Evolutionary conservation across 2,329 filamentous ascomycete species (phyloP), one percentile per base, ranked within the genome.

Genomic region (Microcyclosporella mali): DNA sequence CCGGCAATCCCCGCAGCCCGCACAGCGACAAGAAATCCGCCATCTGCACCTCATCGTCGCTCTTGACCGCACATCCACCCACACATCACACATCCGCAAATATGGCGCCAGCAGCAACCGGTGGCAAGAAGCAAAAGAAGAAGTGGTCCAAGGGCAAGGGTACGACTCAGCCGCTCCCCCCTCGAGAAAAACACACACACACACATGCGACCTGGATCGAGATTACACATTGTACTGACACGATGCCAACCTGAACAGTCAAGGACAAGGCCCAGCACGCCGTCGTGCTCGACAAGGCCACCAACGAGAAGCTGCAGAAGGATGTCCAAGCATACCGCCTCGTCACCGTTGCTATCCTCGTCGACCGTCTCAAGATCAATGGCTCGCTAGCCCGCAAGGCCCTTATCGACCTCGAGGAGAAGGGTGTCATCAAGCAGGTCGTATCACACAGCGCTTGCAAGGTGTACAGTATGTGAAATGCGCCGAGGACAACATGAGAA

Each of bases 181-280:
- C 30, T 32, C 30, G 30, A 9, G 28, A 29, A 8, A 29, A 8
- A 29, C 27, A 29, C 27, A 29, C n/a, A 29, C 30, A n/a, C 15
- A n/a, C 30, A 12, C 12, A 12, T 14, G n/a, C 15, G 30, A n/a
- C 30, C 30, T 32, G 12, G 30, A 32, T 12, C 12, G n/a, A 32
- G 15, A 35, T n/a, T 41, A 41, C 40, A 43, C 42, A 46, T 35
- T n/a, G n/a, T n/a, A 39, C 50, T 36, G 25, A 31, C 27, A 41
- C 16, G 19, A n/a, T 47, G 40, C 50, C 33, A 8, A 53, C 47
- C 43, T 34, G 17, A 56, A 78, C 72, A 88, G 92, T 98, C 80
- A 98, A 98, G 92, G 92, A 98, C 83, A 98, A 98, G 89, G 90
- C 92, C 75, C 85, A 97, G 74, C 92, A 98, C 82, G 87, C 86